Conservation (phyloP, 345 rosid species). For the Lumnitzera racemosa region DNA sequence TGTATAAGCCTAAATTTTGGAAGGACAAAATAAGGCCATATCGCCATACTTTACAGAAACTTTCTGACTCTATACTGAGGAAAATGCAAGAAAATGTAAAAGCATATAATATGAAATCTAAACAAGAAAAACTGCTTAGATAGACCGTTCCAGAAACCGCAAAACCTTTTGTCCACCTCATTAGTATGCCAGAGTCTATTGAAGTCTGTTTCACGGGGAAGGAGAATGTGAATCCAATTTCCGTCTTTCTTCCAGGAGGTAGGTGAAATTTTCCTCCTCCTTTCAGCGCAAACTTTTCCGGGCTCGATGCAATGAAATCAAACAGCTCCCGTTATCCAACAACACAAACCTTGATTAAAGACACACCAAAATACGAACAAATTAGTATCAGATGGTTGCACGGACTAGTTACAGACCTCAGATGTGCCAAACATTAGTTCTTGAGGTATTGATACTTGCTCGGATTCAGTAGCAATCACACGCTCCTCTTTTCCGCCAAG, state of each 20-base stretch:
- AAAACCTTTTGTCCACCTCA: slow-evolving; percentile 88
- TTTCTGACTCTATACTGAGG: no score
- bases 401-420: slow-evolving; percentile 34
- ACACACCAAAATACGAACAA: neutral
- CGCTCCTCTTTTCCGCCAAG: slow-evolving; percentile 63
- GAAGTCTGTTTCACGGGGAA: slow-evolving; percentile 79
- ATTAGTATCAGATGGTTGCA: no score
- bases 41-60: no score
- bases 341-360: neutral
- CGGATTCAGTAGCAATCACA: slow-evolving; percentile 55
- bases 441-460: slow-evolving; percentile 60
- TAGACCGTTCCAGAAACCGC: slow-evolving; percentile 80
- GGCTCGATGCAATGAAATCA: slow-evolving; percentile 61
- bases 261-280: slow-evolving; percentile 49
- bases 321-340: slow-evolving; percentile 43
- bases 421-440: slow-evolving; percentile 74
- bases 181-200: slow-evolving; percentile 66
- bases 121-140: neutral
- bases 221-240: slow-evolving; percentile 83
- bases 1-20: no score
- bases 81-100: neutral
- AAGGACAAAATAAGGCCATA: no score
- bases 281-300: slow-evolving; percentile 43
- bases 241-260: slow-evolving; percentile 52
- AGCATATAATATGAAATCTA: neutral